A percentile compares a stretch with the other conserved stretches of the same genome.
phyloP scores from a whole-genome alignment of 2,329 filamentous ascomycete species.

The Phoma sp. region DNA sequence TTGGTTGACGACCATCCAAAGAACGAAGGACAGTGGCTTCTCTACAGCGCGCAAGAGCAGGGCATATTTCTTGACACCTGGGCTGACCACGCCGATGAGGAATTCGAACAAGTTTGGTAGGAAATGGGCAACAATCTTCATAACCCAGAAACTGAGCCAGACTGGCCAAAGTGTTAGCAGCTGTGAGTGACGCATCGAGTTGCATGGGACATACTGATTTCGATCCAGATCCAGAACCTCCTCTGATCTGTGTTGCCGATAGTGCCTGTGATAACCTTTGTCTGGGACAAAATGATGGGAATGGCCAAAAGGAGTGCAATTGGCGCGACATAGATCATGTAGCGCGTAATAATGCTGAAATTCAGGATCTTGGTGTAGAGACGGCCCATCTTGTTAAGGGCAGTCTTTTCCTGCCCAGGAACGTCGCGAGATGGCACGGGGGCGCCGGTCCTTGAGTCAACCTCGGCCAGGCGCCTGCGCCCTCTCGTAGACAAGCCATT shows the following conservation, averaged over 20 bases:
- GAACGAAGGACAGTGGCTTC: constrained; percentile 66
- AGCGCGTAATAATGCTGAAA: constrained; percentile 69
- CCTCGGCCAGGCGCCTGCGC: constrained; percentile 35
- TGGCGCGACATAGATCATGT: constrained; percentile 68
- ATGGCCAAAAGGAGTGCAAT: constrained; percentile 65
- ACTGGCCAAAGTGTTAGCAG: constrained; percentile 42
- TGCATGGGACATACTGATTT: constrained; percentile 57
- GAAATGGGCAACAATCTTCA: constrained; percentile 66
- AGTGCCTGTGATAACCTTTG: constrained; percentile 43
- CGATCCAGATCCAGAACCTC: constrained; percentile 71
- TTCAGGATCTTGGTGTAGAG: constrained; percentile 68
- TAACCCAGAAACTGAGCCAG: constrained; percentile 69
- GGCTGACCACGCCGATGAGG: constrained; percentile 68
- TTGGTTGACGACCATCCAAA: constrained; percentile 66
- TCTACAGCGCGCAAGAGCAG: constrained; percentile 65
- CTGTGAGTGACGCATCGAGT: not conserved
- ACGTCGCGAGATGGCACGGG: constrained; percentile 42
- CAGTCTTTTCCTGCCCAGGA: constrained; percentile 59
- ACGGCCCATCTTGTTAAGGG: constrained; percentile 64
- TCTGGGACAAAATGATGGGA: constrained; percentile 69
- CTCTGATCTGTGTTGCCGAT: constrained; percentile 65
- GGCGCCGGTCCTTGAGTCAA: constrained; percentile 42
- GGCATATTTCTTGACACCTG: constrained; percentile 70
- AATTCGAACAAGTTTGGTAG: constrained; percentile 68
- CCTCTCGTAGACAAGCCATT: constrained; percentile 50